A percentile compares a stretch with the other conserved stretches of the same genome.
Evolutionary conservation across 768 basidiomycete species (phyloP).

Genomic region (Naganishia vishniacii): DNA sequence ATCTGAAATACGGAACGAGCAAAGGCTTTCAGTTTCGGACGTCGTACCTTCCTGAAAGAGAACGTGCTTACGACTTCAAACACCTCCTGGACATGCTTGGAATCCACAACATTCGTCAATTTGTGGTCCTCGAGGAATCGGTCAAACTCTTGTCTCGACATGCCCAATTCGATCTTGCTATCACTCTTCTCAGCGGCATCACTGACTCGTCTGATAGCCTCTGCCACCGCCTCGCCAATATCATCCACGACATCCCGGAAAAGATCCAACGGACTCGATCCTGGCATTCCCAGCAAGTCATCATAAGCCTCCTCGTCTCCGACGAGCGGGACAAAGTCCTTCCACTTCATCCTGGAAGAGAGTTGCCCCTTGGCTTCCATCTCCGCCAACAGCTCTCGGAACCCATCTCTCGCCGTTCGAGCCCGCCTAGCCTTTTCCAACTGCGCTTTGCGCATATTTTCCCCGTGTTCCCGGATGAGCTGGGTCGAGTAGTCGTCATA

Average conservation of each 20-base stretch:
- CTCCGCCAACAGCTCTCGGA: constrained; percentile 71
- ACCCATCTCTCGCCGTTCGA: constrained; percentile 83
- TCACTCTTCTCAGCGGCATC: constrained; percentile 43
- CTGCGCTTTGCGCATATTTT: constrained; percentile 69
- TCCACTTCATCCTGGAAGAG: constrained; percentile 84
- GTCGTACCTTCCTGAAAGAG: background rate
- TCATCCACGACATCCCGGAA: constrained; percentile 91
- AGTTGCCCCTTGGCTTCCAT: constrained; percentile 64
- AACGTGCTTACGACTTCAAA: constrained; percentile 41
- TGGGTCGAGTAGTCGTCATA: constrained; percentile 92
- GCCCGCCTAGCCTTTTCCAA: constrained; percentile 79
- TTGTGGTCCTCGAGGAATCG: constrained; percentile 36
- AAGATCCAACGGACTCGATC: constrained; percentile 88
- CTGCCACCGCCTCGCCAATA: constrained; percentile 77
- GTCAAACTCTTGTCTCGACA: constrained; percentile 42
- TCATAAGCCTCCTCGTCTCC: constrained; percentile 75
- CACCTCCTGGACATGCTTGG: constrained; percentile 57
- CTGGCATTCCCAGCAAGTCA: constrained; percentile 81
- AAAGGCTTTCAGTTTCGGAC: background rate
- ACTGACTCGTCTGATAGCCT: constrained; percentile 61
- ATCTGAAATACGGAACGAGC: constrained; percentile 54
- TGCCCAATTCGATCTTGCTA: constrained; percentile 35
- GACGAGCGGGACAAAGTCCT: constrained; percentile 73
- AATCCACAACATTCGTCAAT: constrained; percentile 60
- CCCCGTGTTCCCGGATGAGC: constrained; percentile 84